These are phyloP conservation scores for Solanum infundibuliforme DNA, from an alignment of 257 asterid genomes.

Conservation along the genomic window DNA sequence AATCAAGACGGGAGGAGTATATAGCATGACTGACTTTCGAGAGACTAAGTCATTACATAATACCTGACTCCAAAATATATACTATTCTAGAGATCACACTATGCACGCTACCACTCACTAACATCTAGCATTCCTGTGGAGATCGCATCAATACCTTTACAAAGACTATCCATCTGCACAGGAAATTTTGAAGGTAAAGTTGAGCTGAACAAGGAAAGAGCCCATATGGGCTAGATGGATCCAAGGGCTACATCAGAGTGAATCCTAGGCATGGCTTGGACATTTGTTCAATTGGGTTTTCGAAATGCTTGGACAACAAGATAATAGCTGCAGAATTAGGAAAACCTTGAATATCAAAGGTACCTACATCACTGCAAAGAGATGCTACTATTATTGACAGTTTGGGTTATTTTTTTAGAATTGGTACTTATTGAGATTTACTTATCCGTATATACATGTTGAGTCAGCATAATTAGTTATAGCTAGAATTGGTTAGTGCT, in stretches of 20 bases:
- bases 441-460: not conserved
- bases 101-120: not conserved
- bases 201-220: not conserved
- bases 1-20: not conserved
- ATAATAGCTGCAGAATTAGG: not conserved
- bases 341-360: not conserved
- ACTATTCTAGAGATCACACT: not conserved
- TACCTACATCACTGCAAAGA: not conserved
- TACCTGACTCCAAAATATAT: not conserved
- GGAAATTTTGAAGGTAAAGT: not conserved
- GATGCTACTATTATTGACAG: not conserved
- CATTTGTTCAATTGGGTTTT: not conserved
- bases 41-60: not conserved
- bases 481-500: not conserved
- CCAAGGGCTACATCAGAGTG: not conserved
- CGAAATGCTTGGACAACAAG: not conserved
- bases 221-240: not conserved
- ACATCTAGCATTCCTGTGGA: not conserved
- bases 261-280: not conserved
- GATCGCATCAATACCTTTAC: not conserved
- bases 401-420: not conserved
- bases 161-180: not conserved
- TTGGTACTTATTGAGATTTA: not conserved
- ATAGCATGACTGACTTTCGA: not conserved
- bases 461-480: not conserved